A percentile compares a stretch with the other conserved stretches of the same genome.
Evolutionary conservation across 169 alveolate species (phyloP).

Genomic region (Cryptosporidium parvum): DNA sequence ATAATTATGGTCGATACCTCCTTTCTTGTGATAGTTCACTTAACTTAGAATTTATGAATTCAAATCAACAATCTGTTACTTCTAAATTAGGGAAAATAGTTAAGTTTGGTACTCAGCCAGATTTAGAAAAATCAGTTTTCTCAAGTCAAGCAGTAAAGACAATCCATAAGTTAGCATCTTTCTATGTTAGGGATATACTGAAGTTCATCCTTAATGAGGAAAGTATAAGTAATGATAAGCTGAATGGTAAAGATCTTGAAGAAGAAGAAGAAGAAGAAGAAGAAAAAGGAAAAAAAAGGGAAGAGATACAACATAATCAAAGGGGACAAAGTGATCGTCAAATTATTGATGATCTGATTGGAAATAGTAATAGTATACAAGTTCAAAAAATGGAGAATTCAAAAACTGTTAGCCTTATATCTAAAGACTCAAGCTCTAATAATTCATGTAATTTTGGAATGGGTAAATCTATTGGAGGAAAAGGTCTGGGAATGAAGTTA

Average conservation of each 20-base stretch:
- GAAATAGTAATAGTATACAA: not conserved
- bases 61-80: not conserved
- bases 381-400: not conserved
- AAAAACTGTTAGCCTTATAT: not conserved
- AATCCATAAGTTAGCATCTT: slow-evolving; percentile 21
- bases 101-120: not conserved
- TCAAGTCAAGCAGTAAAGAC: slow-evolving; percentile 43
- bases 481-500: slow-evolving; percentile 6
- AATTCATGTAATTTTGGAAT: slow-evolving; percentile 5
- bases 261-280: not conserved
- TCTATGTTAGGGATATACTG: slow-evolving; percentile 34
- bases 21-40: slow-evolving; percentile 21
- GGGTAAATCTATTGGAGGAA: slow-evolving; percentile 63
- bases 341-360: not conserved
- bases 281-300: too few species aligned
- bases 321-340: not conserved
- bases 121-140: slow-evolving; percentile 10
- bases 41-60: not conserved
- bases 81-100: not conserved
- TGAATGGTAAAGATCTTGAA: not conserved
- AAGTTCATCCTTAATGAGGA: slow-evolving; percentile 49
- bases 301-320: not conserved
- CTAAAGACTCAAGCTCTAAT: not conserved
- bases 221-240: not conserved
- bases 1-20: slow-evolving; percentile 28